Conservation (phyloP, 805 yeast species). For the Myxozyma nipponensis region DNA sequence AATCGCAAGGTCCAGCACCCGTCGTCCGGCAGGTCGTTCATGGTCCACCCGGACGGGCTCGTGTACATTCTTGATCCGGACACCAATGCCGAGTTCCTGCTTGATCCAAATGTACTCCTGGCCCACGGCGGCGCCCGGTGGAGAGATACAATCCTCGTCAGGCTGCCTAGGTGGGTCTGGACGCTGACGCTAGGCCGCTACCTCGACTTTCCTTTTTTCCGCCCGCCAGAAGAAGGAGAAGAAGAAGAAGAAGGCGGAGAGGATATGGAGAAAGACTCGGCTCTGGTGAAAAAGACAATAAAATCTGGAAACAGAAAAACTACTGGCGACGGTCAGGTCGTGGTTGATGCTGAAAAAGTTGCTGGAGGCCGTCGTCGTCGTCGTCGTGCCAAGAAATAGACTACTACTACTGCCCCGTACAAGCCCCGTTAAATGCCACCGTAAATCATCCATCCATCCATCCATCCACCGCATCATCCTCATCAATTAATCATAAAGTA, state of each 20-base stretch:
- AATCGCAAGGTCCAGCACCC: constrained; percentile 17
- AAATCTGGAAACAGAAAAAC: constrained; percentile 6
- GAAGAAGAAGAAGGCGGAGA: constrained; percentile 2
- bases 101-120: constrained; percentile 33
- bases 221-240: not conserved
- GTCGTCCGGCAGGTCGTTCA: constrained; percentile 30
- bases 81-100: constrained; percentile 30
- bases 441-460: too few relatives aligned
- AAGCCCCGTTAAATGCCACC: too few relatives aligned
- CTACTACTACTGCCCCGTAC: not conserved
- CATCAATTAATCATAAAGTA: too few relatives aligned
- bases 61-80: constrained; percentile 26
- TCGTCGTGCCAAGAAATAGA: constrained; percentile 11
- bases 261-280: constrained; percentile 6
- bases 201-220: not conserved
- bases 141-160: constrained; percentile 35
- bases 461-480: not conserved
- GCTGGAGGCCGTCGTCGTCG: constrained; percentile 27
- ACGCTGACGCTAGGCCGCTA: constrained; percentile 23
- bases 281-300: not conserved
- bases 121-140: constrained; percentile 34
- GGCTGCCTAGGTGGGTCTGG: constrained; percentile 29
- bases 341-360: constrained; percentile 19
- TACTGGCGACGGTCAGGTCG: constrained; percentile 16
- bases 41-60: constrained; percentile 36